Conservation (phyloP, 164 flowering plant species). For the Nymphaea thermarum region DNA sequence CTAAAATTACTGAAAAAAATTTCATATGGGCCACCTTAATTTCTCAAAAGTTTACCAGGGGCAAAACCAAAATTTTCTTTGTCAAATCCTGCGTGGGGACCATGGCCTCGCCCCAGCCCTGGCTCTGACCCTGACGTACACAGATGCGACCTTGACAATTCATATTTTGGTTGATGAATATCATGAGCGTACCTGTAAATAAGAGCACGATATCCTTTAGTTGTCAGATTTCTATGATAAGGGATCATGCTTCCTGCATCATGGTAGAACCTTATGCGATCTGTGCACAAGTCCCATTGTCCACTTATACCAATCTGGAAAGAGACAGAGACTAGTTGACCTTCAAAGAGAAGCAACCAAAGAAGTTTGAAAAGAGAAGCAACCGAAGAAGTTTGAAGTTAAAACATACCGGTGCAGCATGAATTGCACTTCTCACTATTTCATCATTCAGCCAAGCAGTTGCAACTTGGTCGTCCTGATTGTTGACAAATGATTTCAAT, state of each 20-base stretch:
- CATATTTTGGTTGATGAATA: neutral
- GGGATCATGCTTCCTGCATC: constrained; percentile 92
- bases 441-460: constrained; percentile 71
- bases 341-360: neutral
- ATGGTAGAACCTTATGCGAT: constrained; percentile 28
- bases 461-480: constrained; percentile 76
- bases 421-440: constrained; percentile 71
- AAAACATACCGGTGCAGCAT: constrained; percentile 44
- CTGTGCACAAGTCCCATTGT: constrained; percentile 79
- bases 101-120: no score
- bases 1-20: no score
- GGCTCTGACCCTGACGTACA: no score
- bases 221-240: constrained; percentile 77
- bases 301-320: constrained; percentile 29
- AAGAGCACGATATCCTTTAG: constrained; percentile 63
- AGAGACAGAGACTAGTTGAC: constrained; percentile 2
- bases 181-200: constrained; percentile 53
- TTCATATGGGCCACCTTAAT: no score
- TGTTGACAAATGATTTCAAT: neutral
- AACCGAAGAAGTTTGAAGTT: no score
- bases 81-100: no score
- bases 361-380: neutral
- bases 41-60: no score
- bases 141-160: no score
- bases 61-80: no score